Percentiles rank a stretch among this genome's conserved stretches.
Conservation (phyloP, 169 alveolate species). For the Toxoplasma gondii region DNA sequence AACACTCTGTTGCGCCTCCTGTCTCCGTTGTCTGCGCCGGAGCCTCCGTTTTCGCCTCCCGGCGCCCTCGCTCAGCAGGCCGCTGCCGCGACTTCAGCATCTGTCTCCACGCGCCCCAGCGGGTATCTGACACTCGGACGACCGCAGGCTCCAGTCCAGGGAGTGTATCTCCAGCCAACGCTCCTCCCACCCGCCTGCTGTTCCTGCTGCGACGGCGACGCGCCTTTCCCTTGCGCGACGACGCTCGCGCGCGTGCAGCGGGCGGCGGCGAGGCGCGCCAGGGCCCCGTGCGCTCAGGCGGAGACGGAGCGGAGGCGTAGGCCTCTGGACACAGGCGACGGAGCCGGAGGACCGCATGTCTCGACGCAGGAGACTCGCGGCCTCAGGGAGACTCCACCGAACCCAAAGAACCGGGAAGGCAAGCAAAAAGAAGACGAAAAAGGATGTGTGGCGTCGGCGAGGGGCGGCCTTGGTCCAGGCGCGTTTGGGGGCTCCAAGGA, state of each 20-base stretch:
- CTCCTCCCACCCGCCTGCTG: constrained; percentile 22
- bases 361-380: no score
- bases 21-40: not conserved
- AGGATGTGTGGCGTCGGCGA: no score
- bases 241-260: not conserved
- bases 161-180: not conserved
- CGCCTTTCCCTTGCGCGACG: constrained; percentile 3
- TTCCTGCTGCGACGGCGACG: not conserved
- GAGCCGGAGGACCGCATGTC: no score
- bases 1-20: constrained; percentile 18
- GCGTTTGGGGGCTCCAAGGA: no score
- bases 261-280: not conserved
- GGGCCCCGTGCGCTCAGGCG: not conserved
- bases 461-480: no score
- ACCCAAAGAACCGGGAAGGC: no score
- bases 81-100: not conserved
- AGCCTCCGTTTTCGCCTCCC: not conserved
- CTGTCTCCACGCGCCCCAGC: not conserved
- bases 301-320: not conserved
- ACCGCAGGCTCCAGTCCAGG: not conserved
- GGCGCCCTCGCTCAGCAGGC: not conserved
- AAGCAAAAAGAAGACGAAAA: no score
- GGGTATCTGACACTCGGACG: not conserved
- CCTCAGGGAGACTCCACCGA: no score
- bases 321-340: no score